These are phyloP conservation scores for Candida orba DNA, from an alignment of 805 yeast species.

Conservation along the genomic window DNA sequence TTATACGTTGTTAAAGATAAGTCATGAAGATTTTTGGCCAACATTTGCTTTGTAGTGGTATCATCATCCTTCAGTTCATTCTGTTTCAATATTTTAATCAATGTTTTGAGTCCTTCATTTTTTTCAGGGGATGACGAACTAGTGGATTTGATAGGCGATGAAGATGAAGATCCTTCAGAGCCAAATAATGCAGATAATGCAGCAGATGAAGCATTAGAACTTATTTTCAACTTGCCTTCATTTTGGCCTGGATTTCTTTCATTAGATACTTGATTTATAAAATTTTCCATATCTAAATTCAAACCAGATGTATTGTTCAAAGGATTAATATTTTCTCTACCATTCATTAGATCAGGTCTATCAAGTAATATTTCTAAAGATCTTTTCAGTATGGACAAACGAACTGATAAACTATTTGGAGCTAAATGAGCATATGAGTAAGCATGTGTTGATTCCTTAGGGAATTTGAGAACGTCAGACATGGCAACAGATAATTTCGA, in stretches of 20 bases:
- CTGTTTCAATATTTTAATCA: constrained; percentile 41
- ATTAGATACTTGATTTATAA: constrained; percentile 16
- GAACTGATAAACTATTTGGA: constrained; percentile 70
- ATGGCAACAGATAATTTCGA: constrained; percentile 25
- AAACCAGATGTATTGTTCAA: constrained; percentile 8
- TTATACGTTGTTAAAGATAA: constrained; percentile 38
- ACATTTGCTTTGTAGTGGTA: constrained; percentile 25
- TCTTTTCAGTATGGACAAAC: constrained; percentile 67
- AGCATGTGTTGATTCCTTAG: constrained; percentile 75
- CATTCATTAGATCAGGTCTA: constrained; percentile 19
- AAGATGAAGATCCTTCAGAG: not conserved
- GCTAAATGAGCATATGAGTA: constrained; percentile 79
- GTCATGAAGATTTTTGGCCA: constrained; percentile 51
- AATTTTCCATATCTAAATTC: constrained; percentile 21
- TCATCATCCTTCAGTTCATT: constrained; percentile 21
- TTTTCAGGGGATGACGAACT: constrained; percentile 2
- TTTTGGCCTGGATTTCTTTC: constrained; percentile 5
- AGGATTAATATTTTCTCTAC: constrained; percentile 1
- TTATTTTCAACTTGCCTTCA: constrained; percentile 22
- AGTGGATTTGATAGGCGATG: constrained; percentile 7
- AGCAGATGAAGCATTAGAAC: constrained; percentile 35
- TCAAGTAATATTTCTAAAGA: constrained; percentile 62
- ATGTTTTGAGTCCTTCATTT: constrained; percentile 31
- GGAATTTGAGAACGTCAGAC: constrained; percentile 51
- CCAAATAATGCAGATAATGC: constrained; percentile 30